phyloP scores from a whole-genome alignment of 2,329 filamentous ascomycete genomes.

The Aspergillus sp. region DNA sequence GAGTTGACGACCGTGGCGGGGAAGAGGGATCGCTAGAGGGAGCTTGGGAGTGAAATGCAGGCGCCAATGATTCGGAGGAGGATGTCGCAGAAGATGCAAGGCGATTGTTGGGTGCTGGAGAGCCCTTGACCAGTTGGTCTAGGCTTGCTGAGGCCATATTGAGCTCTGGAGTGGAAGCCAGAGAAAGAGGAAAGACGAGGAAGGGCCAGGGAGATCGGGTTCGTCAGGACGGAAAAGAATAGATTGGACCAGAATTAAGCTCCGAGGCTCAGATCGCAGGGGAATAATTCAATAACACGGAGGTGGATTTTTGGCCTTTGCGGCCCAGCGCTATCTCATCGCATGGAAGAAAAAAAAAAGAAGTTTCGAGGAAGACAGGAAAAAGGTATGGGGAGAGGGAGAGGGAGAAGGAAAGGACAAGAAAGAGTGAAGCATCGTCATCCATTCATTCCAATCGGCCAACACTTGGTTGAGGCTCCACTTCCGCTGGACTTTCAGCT shows the following conservation, averaged over 20 bases:
- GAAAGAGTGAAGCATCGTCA: constrained; percentile 12
- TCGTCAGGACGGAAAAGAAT: background rate
- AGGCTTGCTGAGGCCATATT: constrained; percentile 65
- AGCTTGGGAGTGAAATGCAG: constrained; percentile 18
- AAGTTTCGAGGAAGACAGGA: background rate
- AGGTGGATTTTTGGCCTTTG: constrained; percentile 29
- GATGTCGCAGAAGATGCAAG: constrained; percentile 36
- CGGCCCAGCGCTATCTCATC: constrained; percentile 31
- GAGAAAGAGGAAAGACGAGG: constrained; percentile 12
- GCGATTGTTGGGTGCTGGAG: constrained; percentile 63
- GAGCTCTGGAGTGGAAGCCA: constrained; percentile 14
- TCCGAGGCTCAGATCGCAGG: background rate
- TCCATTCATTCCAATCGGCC: background rate
- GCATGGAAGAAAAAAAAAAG: constrained; percentile 16
- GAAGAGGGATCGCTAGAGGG: constrained; percentile 41
- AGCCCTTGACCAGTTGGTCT: constrained; percentile 91
- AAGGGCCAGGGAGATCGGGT: background rate
- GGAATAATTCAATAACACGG: constrained; percentile 1
- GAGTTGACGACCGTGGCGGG: constrained; percentile 48
- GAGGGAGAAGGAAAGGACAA: constrained; percentile 8
- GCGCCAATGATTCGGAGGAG: constrained; percentile 28
- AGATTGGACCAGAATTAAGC: background rate
- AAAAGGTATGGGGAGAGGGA: background rate
- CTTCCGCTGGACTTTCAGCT: background rate
- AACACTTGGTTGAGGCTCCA: constrained; percentile 9